Conservation (phyloP, 495 filamentous ascomycete species). For the Lineolata rhizophorae region DNA sequence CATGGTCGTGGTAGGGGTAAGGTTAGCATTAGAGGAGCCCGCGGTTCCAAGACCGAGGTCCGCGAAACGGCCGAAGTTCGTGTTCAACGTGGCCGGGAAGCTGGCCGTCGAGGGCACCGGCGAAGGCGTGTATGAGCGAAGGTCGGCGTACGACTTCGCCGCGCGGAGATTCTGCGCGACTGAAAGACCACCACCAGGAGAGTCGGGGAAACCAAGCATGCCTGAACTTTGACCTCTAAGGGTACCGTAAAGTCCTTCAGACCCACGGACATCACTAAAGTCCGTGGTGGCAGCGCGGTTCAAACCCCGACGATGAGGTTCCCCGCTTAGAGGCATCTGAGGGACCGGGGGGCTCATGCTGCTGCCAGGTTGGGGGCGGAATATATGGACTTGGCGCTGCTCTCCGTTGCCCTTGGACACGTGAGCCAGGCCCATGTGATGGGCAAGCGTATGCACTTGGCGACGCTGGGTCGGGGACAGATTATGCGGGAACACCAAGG, state of each 20-base stretch:
- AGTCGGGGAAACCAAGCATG: constrained; percentile 66
- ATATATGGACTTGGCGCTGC: constrained; percentile 70
- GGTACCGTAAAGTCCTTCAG: constrained; percentile 46
- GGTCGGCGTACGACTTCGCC: constrained; percentile 90
- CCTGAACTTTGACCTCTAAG: constrained; percentile 52
- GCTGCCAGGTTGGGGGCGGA: constrained; percentile 28
- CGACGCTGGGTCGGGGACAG: constrained; percentile 67
- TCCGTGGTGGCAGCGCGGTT: constrained; percentile 96
- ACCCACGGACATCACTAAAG: constrained; percentile 72
- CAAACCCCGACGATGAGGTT: constrained; percentile 56
- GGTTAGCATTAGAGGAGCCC: constrained; percentile 45
- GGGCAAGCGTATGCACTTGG: constrained; percentile 79
- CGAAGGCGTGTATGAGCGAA: constrained; percentile 86
- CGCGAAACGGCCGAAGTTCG: constrained; percentile 4
- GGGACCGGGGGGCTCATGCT: constrained; percentile 48
- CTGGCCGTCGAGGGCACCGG: constrained; percentile 75
- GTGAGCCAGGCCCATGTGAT: constrained; percentile 84
- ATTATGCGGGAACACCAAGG: constrained; percentile 57
- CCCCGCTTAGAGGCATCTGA: constrained; percentile 32
- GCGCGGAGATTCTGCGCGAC: constrained; percentile 61
- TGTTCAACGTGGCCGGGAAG: constrained; percentile 42
- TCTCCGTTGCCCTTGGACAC: constrained; percentile 70
- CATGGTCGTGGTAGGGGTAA: constrained; percentile 51
- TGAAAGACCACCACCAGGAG: constrained; percentile 40
- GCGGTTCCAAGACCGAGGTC: constrained; percentile 21